Base-by-base conservation (phyloP, 2,329 filamentous ascomycete species). In the Nectriaceae sp. region DNA sequence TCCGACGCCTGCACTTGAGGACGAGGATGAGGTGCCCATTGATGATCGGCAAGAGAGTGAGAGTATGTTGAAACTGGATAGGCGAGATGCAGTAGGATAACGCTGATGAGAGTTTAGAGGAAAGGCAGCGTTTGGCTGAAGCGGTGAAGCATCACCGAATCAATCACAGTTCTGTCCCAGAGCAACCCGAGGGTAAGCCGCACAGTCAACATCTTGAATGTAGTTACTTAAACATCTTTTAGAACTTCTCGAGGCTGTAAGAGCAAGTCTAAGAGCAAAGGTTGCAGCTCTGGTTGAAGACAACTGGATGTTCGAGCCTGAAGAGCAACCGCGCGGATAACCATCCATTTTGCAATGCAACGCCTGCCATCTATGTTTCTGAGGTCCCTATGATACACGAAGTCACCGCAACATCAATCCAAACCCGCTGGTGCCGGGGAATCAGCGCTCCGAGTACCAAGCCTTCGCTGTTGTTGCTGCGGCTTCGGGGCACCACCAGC, bases 301-400 rank as follows among this genome's bases (percentile, higher is more conserved):
- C 63, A 88, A 86, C 61, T 96, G 91, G 91, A 95, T 96, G 86
- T 96, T 88, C 70, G 89, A 92, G 66, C 75, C 82, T 2, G 87
- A 90, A 59, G 77, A 82, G 45, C 72, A 76, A 52, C 68, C 69
- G 36, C 72, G 73, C 33, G 63, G 61, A 48, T 65, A 59, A 65
- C 55, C 44, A 44, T 43, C 38, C 38, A 46, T 42, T 40, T 31
- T 44, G 40, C 41, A 49, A 53, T 44, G 36, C 57, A 63, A 64
- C 61, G 61, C 56, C 55, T 48, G 51, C 54, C 18, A 47, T 62
- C 59, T 62, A 60, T 59, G 47, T 56, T 29, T 36, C 44, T 50
- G 47, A 49, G 42, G 50, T 50, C 46, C 50, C 47, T 59, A 63
- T 61, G 57, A 52, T 62, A 62, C 61, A 59, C 38, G 45, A 42